These are phyloP conservation scores for Tolypocladium endophyticum DNA, from an alignment of 2,329 filamentous ascomycete species.

Conservation along the genomic window DNA sequence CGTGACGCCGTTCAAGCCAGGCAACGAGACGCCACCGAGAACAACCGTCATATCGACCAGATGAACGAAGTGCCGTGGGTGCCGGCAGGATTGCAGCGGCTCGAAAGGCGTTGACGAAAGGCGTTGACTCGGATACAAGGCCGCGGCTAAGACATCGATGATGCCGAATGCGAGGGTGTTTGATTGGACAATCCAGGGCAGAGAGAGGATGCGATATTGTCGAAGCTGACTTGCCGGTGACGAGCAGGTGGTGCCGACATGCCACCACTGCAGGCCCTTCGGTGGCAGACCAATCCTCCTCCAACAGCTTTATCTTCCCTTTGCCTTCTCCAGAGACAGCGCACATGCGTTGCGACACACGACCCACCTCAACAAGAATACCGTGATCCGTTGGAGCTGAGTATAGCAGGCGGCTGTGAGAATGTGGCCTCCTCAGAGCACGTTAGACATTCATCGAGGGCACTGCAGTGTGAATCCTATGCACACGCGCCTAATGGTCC, in stretches of 20 bases:
- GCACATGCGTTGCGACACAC: neutral
- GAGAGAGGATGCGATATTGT: slow-evolving; percentile 44
- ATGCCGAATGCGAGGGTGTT: slow-evolving; percentile 58
- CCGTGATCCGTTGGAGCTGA: neutral
- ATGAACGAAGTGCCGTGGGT: slow-evolving; percentile 56
- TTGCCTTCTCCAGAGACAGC: neutral
- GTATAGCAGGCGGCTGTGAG: too few relatives aligned
- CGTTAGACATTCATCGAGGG: too few relatives aligned
- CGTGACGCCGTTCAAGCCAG: slow-evolving; percentile 56
- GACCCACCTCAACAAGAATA: neutral
- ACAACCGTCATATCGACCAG: slow-evolving; percentile 53
- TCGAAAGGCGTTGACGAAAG: slow-evolving; percentile 32
- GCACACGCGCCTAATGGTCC: too few relatives aligned
- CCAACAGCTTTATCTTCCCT: neutral
- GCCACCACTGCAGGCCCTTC: neutral
- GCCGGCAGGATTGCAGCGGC: slow-evolving; percentile 56
- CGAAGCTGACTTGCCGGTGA: slow-evolving; percentile 25
- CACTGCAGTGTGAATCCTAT: neutral
- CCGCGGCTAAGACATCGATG: slow-evolving; percentile 56
- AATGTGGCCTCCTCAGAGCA: neutral
- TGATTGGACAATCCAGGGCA: slow-evolving; percentile 59
- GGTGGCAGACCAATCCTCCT: too few relatives aligned
- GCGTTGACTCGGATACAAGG: slow-evolving; percentile 52
- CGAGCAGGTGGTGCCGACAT: slow-evolving; percentile 13
- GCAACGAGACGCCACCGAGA: slow-evolving; percentile 50